Evolutionary conservation across 1,284 basidiomycete species (phyloP), one percentile per base, ranked within the genome.

Genomic region (Pyrrhoderma lamaoense): DNA sequence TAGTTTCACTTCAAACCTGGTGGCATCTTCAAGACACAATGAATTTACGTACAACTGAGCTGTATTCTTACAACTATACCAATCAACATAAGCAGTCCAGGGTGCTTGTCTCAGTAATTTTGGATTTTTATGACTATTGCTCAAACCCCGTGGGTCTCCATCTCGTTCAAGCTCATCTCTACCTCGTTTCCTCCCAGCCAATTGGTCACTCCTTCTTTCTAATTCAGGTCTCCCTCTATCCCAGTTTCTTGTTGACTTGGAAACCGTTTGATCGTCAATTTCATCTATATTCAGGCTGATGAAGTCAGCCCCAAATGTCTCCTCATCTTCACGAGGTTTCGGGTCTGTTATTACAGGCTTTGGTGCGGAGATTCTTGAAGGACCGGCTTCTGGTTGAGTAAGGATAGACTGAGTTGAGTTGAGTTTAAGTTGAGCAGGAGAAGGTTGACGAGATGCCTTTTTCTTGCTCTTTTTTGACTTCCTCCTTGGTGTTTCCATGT

Each of bases 21-120:
- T 40, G 38, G n/a, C n/a, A 16, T 18, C n/a, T n/a, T 8, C 8
- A 40, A 40, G 16, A 40, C 14, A 14, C 21, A 40, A 40, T 5
- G 38, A 22, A 47, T 18, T 36, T 13, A 72, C 80, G 56, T 61
- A 92, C 90, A 91, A 74, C 61, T 92, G 85, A 13, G 89, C 82
- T 23, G 89, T 84, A 62, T 89, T 89, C 40, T 71, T 71, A 63
- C 87, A 89, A 13, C 65, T 63, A n/a, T 85, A 76, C 86, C 88
- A 90, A 57, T 91, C 79, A 3, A 93, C 78, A n/a, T 79, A 70
- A 14, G 70, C 69, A 2, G 83, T 71, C 93, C 93, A 96, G 2
- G 93, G 92, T 16, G 85, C 80, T 59, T 75, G 77, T 18, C 38
- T 50, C 81, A 75, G 14, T 78, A 76, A 4, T 73, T 68, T 16